Evolutionary conservation across 495 filamentous ascomycete species (phyloP).

Genomic region (Penicillium subrubescens): DNA sequence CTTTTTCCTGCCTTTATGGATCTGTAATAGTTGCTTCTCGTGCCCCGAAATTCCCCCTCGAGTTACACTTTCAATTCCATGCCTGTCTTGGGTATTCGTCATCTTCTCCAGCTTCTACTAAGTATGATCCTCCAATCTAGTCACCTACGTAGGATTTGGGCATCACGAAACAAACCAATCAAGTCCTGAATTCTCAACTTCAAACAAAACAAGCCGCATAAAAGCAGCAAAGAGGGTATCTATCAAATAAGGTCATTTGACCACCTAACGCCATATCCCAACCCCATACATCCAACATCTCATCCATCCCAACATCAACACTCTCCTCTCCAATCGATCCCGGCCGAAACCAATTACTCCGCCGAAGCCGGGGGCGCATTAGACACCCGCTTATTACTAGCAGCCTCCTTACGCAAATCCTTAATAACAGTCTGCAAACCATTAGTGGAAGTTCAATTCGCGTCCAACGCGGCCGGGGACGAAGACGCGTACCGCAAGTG

Average conservation of each 20-base stretch:
- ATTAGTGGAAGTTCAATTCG: neutral
- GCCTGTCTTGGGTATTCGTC: neutral
- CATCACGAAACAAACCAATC: neutral
- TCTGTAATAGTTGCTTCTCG: neutral
- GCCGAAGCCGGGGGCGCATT: constrained; percentile 22
- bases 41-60: constrained; percentile 3
- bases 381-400: constrained; percentile 18
- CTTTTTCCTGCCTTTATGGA: neutral
- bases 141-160: neutral
- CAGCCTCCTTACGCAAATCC: constrained; percentile 66
- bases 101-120: too few relatives aligned
- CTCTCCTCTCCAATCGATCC: neutral
- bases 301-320: constrained; percentile 1
- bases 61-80: neutral
- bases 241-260: constrained; percentile 9
- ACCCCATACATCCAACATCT: neutral
- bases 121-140: too few relatives aligned
- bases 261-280: constrained; percentile 18
- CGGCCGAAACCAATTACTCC: constrained; percentile 19
- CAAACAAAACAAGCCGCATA: constrained; percentile 7
- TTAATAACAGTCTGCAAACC: constrained; percentile 67
- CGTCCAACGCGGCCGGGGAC: neutral
- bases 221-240: constrained; percentile 23
- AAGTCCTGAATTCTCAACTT: constrained; percentile 10
- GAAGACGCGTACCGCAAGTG: constrained; percentile 74